A percentile compares a stretch with the other conserved stretches of the same genome.
Conservation (phyloP, 2,329 filamentous ascomycete species). For the Akanthomyces dipterigenus region DNA sequence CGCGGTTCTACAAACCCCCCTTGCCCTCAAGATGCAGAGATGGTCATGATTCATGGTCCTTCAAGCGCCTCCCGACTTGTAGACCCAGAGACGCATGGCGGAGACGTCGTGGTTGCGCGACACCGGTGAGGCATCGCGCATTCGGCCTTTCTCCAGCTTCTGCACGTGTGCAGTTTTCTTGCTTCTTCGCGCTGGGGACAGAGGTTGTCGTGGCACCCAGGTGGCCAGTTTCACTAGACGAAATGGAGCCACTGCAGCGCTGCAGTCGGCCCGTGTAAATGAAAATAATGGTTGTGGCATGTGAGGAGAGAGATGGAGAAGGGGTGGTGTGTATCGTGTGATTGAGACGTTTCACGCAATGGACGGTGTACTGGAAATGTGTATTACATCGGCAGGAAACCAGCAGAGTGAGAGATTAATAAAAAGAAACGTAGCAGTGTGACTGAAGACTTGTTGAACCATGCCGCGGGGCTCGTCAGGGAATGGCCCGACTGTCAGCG, state of each 20-base stretch:
- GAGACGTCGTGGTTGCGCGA: not conserved
- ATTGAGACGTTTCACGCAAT: not conserved
- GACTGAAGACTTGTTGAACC: not conserved
- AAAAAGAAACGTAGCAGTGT: not conserved
- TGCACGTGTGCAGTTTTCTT: not conserved
- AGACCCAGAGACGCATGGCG: not conserved
- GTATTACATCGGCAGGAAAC: not conserved
- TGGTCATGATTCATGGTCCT: too few species aligned
- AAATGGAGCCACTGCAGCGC: not conserved
- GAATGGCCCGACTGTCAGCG: constrained; percentile 4
- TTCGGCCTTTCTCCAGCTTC: not conserved
- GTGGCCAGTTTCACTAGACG: constrained; percentile 10
- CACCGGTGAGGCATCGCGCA: not conserved
- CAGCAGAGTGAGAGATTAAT: not conserved
- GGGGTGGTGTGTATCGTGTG: not conserved
- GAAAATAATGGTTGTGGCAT: not conserved
- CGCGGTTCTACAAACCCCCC: not conserved
- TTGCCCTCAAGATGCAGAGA: too few species aligned
- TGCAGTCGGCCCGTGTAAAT: constrained; percentile 4
- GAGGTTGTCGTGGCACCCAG: not conserved
- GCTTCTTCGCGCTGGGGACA: not conserved
- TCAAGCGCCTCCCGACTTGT: not conserved
- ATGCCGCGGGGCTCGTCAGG: not conserved
- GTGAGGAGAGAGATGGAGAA: not conserved
- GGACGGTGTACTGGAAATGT: not conserved